phyloP scores from a whole-genome alignment of 2,329 filamentous ascomycete genomes.

The Hypoxylon rubiginosum region DNA sequence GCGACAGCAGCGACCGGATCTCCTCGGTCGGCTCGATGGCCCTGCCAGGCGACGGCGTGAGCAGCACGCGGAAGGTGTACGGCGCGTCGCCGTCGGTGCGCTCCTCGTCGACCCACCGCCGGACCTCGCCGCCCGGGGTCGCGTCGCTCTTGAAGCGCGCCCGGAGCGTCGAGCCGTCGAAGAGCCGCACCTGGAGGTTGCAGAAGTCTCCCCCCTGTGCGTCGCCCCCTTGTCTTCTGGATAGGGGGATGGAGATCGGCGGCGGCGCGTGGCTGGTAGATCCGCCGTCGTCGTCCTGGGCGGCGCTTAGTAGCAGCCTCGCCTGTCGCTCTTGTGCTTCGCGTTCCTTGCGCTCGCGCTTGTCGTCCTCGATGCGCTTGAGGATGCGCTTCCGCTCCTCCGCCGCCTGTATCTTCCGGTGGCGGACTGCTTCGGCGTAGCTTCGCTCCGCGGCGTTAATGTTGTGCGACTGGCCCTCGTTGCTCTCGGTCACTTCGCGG shows the following conservation, averaged over 20 bases:
- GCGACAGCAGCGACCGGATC: slow-evolving; percentile 72
- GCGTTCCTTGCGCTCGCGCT: slow-evolving; percentile 72
- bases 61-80: slow-evolving; percentile 87
- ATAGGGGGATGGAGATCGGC: slow-evolving; percentile 36
- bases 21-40: slow-evolving; percentile 83
- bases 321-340: slow-evolving; percentile 63
- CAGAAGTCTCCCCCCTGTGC: slow-evolving; percentile 55
- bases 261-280: slow-evolving; percentile 15
- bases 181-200: slow-evolving; percentile 82
- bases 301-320: slow-evolving; percentile 45
- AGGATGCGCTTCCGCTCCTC: slow-evolving; percentile 80
- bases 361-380: slow-evolving; percentile 82
- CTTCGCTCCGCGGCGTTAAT: slow-evolving; percentile 55
- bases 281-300: slow-evolving; percentile 37
- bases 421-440: slow-evolving; percentile 69
- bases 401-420: slow-evolving; percentile 73
- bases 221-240: slow-evolving; percentile 21
- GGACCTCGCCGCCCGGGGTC: slow-evolving; percentile 75
- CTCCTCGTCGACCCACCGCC: slow-evolving; percentile 80
- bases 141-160: slow-evolving; percentile 75
- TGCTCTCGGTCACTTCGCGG: slow-evolving; percentile 56
- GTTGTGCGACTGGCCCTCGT: slow-evolving; percentile 46
- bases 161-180: slow-evolving; percentile 86
- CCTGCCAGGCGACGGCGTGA: slow-evolving; percentile 82
- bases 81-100: slow-evolving; percentile 70